Percentiles rank a stretch among this genome's conserved stretches.
These are phyloP conservation scores for Fusarium austroafricanum DNA, from an alignment of 2,329 filamentous ascomycete genomes.

Conservation along the genomic window DNA sequence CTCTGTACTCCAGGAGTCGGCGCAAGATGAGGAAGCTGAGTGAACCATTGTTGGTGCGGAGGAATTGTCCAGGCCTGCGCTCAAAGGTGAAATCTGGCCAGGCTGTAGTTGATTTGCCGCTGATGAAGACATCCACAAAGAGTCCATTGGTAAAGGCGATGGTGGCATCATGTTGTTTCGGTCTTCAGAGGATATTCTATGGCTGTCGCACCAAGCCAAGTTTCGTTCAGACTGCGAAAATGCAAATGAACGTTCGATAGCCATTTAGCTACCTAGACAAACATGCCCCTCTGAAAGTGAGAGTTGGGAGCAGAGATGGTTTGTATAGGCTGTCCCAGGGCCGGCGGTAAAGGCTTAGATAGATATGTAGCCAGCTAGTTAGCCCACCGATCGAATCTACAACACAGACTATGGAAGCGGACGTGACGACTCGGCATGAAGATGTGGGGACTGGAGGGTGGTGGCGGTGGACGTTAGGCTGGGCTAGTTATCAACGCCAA, in stretches of 20 bases:
- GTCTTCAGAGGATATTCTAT: constrained; percentile 58
- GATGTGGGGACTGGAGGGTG: constrained; percentile 45
- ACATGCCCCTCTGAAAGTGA: constrained; percentile 10
- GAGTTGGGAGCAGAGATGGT: constrained; percentile 21
- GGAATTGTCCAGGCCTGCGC: constrained; percentile 61
- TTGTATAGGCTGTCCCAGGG: constrained; percentile 9
- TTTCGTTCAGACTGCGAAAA: constrained; percentile 57
- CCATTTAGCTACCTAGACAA: constrained; percentile 49
- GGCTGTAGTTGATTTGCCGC: constrained; percentile 51
- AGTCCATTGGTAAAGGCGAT: constrained; percentile 50
- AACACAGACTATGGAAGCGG: constrained; percentile 28
- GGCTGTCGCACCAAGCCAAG: constrained; percentile 59
- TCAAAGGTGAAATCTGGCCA: constrained; percentile 66
- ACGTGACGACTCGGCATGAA: constrained; percentile 39
- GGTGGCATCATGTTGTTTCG: constrained; percentile 45
- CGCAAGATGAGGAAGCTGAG: constrained; percentile 60
- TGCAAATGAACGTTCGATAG: constrained; percentile 60
- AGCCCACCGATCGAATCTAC: constrained; percentile 32
- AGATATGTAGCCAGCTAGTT: constrained; percentile 10
- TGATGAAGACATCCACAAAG: constrained; percentile 45
- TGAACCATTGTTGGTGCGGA: constrained; percentile 57
- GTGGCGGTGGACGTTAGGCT: constrained; percentile 45
- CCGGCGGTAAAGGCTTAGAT: constrained; percentile 30
- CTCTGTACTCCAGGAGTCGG: constrained; percentile 58
- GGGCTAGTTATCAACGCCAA: constrained; percentile 46